These are phyloP conservation scores for Scutellaria galericulata DNA, from an alignment of 257 asterid genomes.

Conservation along the genomic window DNA sequence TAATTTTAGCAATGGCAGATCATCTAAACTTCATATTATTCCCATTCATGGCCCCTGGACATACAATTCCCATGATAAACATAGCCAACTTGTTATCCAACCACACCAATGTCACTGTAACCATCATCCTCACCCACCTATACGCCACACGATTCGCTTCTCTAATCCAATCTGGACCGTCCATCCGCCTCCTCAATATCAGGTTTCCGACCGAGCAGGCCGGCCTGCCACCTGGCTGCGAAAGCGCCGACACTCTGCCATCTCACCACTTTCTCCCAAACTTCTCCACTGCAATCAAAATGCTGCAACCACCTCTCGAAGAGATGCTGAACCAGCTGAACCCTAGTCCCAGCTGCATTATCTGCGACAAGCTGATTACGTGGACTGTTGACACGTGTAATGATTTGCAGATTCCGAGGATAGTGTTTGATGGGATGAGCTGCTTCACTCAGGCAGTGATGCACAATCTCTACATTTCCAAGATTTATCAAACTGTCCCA, in stretches of 20 bases:
- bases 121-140: neutral
- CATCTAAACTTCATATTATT: conserved; percentile 23
- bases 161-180: conserved; percentile 43
- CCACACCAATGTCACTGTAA: neutral
- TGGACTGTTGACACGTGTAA: conserved; percentile 50
- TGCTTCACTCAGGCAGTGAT: conserved; percentile 5
- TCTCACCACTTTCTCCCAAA: conserved; percentile 37
- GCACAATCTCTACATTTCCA: neutral
- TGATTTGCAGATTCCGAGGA: conserved; percentile 41
- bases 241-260: conserved; percentile 47
- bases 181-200: conserved; percentile 42
- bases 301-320: conserved; percentile 46
- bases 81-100: neutral
- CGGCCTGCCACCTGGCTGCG: neutral
- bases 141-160: conserved; percentile 38
- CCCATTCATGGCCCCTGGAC: conserved; percentile 41
- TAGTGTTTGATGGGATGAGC: conserved; percentile 8
- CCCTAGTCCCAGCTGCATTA: conserved; percentile 51
- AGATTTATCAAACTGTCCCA: conserved; percentile 31
- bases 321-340: conserved; percentile 26
- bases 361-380: conserved; percentile 48
- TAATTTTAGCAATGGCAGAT: neutral
- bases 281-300: conserved; percentile 43
- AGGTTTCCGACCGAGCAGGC: conserved; percentile 40
- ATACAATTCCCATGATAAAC: conserved; percentile 3